Evolutionary conservation across 345 rosid genomes (phyloP), one percentile per base, ranked within the genome.

Genomic region (Arabis alpina): DNA sequence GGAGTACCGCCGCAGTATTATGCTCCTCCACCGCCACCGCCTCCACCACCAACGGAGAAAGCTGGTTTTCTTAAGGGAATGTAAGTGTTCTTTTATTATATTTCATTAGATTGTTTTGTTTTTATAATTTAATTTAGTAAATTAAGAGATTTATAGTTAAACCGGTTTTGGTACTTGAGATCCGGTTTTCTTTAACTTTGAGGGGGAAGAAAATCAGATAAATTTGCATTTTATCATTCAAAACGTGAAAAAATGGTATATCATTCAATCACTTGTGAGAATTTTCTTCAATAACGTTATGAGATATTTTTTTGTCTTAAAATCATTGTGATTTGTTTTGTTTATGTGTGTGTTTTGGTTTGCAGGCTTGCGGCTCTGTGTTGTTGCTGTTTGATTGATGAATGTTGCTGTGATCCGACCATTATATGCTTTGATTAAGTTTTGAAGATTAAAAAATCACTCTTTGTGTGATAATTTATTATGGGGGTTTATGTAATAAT

Each of bases 371-470:
- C 91, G 50, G 93, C 83, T 65, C 44, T 86, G 56, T 90, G 96
- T 74, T 87, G 93, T 68, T 90, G 91, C 68, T 87, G 96, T 58
- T 76, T 85, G 44, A 56, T 83, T 52, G 93, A 90, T 53, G 88
- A 85, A 13, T 87, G 93, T 60, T 90, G 96, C 80, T 89, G 89
- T 41, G 90, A 87, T 64, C 89, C 93, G 24, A 72, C 82, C 37
- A 60, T 86, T 9, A 15, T 81, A 19, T 76, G 80, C 47, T 13
- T 71, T 23, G 79, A 61, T 61, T 85, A 70, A 76, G 44, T 41
- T 47, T 65, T 1, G 3, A 54, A 1, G 53, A 8, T 9, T 3
- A 12, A 12, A 13, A 4, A 12, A 8, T 68, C 40, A 11, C 28
- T 54, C 56, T 43, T n/a, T 34, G 0, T 53, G 8, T 53, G 6